Percentiles rank a stretch among this genome's conserved stretches.
Conservation (phyloP, 768 basidiomycete species). For the Lepiota venenata region DNA sequence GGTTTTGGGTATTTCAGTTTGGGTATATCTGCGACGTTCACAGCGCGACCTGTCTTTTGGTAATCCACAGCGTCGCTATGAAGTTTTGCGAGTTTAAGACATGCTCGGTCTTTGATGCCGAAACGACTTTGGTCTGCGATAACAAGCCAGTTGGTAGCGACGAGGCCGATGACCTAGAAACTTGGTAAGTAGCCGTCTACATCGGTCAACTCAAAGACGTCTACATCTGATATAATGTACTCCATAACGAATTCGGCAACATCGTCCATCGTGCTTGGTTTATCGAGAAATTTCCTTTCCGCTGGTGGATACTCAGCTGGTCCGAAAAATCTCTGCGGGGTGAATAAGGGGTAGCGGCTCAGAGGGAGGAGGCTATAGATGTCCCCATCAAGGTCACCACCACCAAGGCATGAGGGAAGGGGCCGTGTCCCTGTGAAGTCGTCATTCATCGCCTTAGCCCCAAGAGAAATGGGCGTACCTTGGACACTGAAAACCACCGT, state of each 20-base stretch:
- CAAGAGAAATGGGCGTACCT: constrained; percentile 31
- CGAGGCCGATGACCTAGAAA: constrained; percentile 50
- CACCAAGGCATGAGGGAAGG: constrained; percentile 57
- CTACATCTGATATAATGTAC: constrained; percentile 60
- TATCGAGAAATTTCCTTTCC: constrained; percentile 36
- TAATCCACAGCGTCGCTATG: constrained; percentile 67
- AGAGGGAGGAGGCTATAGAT: constrained; percentile 49
- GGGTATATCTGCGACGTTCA: constrained; percentile 37
- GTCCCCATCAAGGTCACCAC: constrained; percentile 69
- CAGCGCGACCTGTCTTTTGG: constrained; percentile 50
- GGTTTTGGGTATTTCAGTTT: constrained; percentile 39
- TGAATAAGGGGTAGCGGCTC: constrained; percentile 30
- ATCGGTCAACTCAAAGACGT: background rate
- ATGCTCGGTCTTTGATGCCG: constrained; percentile 48
- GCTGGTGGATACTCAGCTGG: constrained; percentile 52
- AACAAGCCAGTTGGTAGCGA: constrained; percentile 58
- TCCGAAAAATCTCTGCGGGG: constrained; percentile 16
- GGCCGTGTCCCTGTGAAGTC: constrained; percentile 46
- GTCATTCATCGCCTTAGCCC: background rate
- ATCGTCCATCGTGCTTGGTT: constrained; percentile 53
- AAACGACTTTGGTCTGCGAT: constrained; percentile 52
- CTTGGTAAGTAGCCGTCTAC: background rate
- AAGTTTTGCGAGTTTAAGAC: constrained; percentile 46
- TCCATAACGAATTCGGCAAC: constrained; percentile 67
- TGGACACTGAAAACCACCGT: constrained; percentile 60